Percentiles rank a stretch among this genome's conserved stretches.
Conservation (phyloP, 2,329 filamentous ascomycete species). For the Calonectria hongkongensis region DNA sequence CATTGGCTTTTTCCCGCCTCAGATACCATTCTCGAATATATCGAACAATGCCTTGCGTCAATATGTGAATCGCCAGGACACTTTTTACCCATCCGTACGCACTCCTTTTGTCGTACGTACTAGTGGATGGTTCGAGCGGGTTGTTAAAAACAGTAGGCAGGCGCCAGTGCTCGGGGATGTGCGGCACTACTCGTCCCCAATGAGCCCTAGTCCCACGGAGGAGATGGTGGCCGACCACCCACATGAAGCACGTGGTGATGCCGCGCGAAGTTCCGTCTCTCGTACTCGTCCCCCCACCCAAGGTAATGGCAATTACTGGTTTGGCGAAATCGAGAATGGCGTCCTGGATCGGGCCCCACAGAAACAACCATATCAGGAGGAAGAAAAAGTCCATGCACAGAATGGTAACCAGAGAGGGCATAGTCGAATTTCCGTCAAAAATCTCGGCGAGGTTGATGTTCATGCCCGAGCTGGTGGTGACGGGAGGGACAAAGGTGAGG, state of each 20-base stretch:
- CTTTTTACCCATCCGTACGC: conserved; percentile 81
- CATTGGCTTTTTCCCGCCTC: conserved; percentile 74
- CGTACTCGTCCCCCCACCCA: conserved; percentile 86
- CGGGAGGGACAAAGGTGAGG: conserved; percentile 92
- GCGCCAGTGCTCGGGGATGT: conserved; percentile 68
- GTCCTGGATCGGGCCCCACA: conserved; percentile 91
- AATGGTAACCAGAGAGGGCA: conserved; percentile 89
- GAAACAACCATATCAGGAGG: conserved; percentile 88
- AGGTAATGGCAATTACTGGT: conserved; percentile 92
- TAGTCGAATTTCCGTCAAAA: conserved; percentile 90
- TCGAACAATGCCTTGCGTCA: conserved; percentile 83
- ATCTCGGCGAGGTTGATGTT: conserved; percentile 92
- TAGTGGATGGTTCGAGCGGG: conserved; percentile 63
- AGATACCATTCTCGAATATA: conserved; percentile 83
- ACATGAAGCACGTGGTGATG: conserved; percentile 81
- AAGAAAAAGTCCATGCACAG: conserved; percentile 89
- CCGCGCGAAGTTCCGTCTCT: conserved; percentile 82
- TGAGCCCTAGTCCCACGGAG: conserved; percentile 69
- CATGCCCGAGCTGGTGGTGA: conserved; percentile 84
- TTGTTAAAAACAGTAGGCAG: conserved; percentile 67
- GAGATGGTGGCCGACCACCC: conserved; percentile 76
- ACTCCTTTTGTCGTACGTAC: conserved; percentile 73
- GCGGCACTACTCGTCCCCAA: conserved; percentile 67
- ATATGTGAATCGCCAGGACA: conserved; percentile 83
- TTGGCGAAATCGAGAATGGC: conserved; percentile 93